A percentile compares a stretch with the other conserved stretches of the same genome.
phyloP scores from a whole-genome alignment of 495 filamentous ascomycete species.

The Emericellopsis terricola region DNA sequence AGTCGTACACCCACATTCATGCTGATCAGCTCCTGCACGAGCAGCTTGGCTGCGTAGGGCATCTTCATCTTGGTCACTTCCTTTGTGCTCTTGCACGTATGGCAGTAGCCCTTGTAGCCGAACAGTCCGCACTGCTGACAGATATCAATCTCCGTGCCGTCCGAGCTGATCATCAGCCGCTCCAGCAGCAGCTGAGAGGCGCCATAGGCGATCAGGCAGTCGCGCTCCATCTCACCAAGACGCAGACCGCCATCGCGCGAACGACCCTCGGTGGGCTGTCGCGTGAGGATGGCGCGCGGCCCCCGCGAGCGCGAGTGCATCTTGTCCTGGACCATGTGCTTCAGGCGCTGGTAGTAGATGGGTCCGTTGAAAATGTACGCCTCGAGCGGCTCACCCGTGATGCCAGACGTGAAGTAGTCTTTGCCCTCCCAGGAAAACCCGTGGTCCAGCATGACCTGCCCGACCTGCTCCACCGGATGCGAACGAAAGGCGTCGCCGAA shows the following conservation, averaged over 20 bases:
- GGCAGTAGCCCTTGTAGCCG: conserved; percentile 86
- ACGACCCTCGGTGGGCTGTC: conserved; percentile 92
- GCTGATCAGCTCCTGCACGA: conserved; percentile 89
- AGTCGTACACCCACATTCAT: conserved; percentile 90
- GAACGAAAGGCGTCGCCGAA: conserved; percentile 95
- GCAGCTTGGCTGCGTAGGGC: conserved; percentile 94
- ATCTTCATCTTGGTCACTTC: conserved; percentile 81
- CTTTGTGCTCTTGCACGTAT: conserved; percentile 66
- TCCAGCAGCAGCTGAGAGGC: conserved; percentile 84
- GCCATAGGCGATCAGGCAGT: conserved; percentile 92
- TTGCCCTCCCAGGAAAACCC: conserved; percentile 95
- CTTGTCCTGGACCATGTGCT: conserved; percentile 99
- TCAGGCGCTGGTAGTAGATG: conserved; percentile 98
- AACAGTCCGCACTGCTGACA: conserved; percentile 88
- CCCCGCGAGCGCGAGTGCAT: conserved; percentile 93
- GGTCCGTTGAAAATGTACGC: conserved; percentile 97
- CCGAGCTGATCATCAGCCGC: conserved; percentile 82
- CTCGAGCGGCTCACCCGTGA: conserved; percentile 82
- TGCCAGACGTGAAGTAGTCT: conserved; percentile 86
- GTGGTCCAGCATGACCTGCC: conserved; percentile 59
- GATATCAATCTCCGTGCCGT: conserved; percentile 79
- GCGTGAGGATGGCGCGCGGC: conserved; percentile 77
- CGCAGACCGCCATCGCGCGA: conserved; percentile 82
- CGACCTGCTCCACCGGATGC: conserved; percentile 80
- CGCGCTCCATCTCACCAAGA: conserved; percentile 96